Conservation (phyloP, 2,329 filamentous ascomycete genomes). For the Clarireedia paspali region DNA sequence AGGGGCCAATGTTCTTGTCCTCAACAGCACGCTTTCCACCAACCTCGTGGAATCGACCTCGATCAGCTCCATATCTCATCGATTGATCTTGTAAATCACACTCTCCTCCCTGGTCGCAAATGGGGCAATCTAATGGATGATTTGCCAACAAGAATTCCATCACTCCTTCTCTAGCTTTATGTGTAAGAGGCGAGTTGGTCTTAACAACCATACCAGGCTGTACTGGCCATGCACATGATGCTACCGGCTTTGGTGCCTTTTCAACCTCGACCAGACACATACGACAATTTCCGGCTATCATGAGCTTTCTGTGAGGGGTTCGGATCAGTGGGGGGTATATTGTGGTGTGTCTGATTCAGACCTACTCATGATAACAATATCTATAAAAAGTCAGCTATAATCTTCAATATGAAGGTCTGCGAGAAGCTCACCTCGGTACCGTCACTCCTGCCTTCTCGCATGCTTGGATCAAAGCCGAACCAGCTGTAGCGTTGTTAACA, state of each 20-base stretch:
- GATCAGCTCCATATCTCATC: conserved; percentile 94
- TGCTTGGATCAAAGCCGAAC: conserved; percentile 94
- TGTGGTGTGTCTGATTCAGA: conserved; percentile 18
- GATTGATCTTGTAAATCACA: conserved; percentile 99
- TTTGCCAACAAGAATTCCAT: conserved; percentile 99
- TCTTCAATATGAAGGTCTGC: not conserved
- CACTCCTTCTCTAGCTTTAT: conserved; percentile 97
- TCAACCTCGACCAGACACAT: conserved; percentile 99
- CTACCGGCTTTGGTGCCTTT: conserved; percentile 90
- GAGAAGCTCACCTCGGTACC: conserved; percentile 63
- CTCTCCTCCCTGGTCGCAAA: conserved; percentile 98
- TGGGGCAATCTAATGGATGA: conserved; percentile 90
- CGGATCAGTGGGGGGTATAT: conserved; percentile 17
- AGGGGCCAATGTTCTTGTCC: conserved; percentile 97
- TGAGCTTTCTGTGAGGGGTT: conserved; percentile 63
- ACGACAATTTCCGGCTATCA: conserved; percentile 98
- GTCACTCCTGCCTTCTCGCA: conserved; percentile 95
- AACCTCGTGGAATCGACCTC: conserved; percentile 93
- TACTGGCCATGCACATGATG: conserved; percentile 97
- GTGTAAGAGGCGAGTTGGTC: conserved; percentile 90
- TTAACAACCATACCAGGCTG: conserved; percentile 99
- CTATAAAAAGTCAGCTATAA: conserved; percentile 38
- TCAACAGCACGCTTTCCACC: conserved; percentile 95
- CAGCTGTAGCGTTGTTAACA: conserved; percentile 55
- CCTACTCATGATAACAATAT: conserved; percentile 98